A percentile compares a stretch with the other conserved stretches of the same genome.
These are phyloP conservation scores for Quercus suber DNA, from an alignment of 306 rosid species.

Conservation along the genomic window DNA sequence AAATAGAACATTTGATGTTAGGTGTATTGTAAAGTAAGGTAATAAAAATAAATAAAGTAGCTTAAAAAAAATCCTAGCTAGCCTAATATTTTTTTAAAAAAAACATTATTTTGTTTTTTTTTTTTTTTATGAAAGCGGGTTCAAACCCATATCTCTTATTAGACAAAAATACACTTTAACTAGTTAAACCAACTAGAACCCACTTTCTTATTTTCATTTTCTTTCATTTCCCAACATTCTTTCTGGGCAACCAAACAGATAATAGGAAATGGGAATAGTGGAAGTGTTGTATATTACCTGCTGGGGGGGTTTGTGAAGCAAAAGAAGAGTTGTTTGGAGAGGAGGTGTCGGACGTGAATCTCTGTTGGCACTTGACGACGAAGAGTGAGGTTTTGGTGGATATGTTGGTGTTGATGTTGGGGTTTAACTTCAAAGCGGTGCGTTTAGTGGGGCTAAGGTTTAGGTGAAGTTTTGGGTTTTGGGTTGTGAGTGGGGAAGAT, in stretches of 20 bases:
- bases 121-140: too few species aligned
- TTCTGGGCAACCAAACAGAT: background rate
- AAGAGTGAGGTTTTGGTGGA: conserved; percentile 20
- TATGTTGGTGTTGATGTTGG: conserved; percentile 2
- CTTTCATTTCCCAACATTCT: background rate
- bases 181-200: too few species aligned
- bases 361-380: conserved; percentile 46
- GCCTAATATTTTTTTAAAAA: too few species aligned
- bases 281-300: conserved; percentile 34
- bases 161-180: too few species aligned
- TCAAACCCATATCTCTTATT: too few species aligned
- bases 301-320: conserved; percentile 22
- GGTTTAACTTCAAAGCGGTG: conserved; percentile 9
- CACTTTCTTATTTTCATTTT: too few species aligned
- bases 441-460: conserved; percentile 17
- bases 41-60: too few species aligned
- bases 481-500: conserved; percentile 37
- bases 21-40: too few species aligned
- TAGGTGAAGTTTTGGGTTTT: conserved; percentile 24
- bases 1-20: too few species aligned
- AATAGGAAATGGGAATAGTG: background rate
- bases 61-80: too few species aligned
- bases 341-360: conserved; percentile 1
- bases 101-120: too few species aligned
- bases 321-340: conserved; percentile 20